Percentiles rank a stretch among this genome's conserved stretches.
These are phyloP conservation scores for Tylopilus felleus DNA, from an alignment of 768 basidiomycete genomes.

Conservation along the genomic window DNA sequence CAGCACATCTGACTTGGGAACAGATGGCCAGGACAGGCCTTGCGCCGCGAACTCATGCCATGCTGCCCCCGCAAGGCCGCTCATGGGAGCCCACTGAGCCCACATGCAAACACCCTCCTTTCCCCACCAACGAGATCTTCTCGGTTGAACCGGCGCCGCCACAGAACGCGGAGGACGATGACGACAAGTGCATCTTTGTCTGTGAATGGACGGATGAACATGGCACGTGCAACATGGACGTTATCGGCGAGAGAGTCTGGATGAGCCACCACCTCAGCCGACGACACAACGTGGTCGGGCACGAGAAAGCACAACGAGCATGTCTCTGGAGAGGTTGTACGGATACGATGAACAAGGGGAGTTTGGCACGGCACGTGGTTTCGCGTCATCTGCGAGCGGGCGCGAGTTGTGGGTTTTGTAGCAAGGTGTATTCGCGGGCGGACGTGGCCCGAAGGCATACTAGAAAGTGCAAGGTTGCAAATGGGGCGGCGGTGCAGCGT, in stretches of 20 bases:
- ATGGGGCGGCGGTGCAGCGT: neutral
- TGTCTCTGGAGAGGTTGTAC: conserved; percentile 25
- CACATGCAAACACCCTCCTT: neutral
- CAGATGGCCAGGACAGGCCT: neutral
- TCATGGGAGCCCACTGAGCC: neutral
- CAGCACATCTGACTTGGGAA: conserved; percentile 9
- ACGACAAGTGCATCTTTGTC: conserved; percentile 1
- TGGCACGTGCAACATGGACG: conserved; percentile 20
- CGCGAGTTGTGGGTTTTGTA: conserved; percentile 21
- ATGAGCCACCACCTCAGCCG: conserved; percentile 24
- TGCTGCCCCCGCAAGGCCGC: neutral
- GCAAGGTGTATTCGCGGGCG: conserved; percentile 24
- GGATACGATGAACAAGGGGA: conserved; percentile 27
- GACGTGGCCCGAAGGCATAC: conserved; percentile 27
- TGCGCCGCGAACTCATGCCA: neutral
- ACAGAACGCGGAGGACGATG: conserved; percentile 3
- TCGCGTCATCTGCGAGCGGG: conserved; percentile 22
- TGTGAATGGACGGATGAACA: conserved; percentile 25
- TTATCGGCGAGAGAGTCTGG: conserved; percentile 18
- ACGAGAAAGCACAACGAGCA: conserved; percentile 11
- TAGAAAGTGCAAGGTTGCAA: conserved; percentile 27
- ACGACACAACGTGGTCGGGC: conserved; percentile 18
- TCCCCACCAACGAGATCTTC: neutral
- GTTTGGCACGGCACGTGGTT: conserved; percentile 22
- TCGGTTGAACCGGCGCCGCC: neutral